Evolutionary conservation across 2,329 filamentous ascomycete genomes (phyloP).

Genomic region (Aspergillus luchuensis): DNA sequence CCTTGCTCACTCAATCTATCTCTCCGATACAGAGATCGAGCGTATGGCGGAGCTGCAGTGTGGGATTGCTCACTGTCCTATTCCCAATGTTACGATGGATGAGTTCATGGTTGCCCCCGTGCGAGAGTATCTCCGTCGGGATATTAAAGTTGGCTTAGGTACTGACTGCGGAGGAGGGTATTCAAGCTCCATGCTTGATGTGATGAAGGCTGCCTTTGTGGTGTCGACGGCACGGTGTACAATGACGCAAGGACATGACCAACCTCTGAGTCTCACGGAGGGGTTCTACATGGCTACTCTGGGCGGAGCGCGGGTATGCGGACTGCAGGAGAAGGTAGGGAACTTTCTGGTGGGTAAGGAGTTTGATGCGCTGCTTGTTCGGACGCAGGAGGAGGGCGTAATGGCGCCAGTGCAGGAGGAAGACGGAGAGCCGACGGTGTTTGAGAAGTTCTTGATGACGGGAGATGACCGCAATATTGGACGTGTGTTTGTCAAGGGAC

Average conservation of each 20-base stretch:
- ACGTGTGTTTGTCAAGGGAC: conserved; percentile 57
- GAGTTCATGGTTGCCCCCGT: conserved; percentile 63
- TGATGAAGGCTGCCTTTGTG: conserved; percentile 56
- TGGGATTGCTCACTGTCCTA: conserved; percentile 66
- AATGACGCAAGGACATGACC: conserved; percentile 42
- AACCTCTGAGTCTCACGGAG: conserved; percentile 54
- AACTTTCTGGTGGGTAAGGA: conserved; percentile 62
- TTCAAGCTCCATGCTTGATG: conserved; percentile 56
- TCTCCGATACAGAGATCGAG: conserved; percentile 56
- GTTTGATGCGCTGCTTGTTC: conserved; percentile 61
- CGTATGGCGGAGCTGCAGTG: conserved; percentile 47
- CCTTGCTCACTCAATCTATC: conserved; percentile 67
- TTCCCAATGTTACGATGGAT: conserved; percentile 63
- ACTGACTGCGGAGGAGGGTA: conserved; percentile 67
- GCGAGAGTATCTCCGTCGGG: conserved; percentile 57
- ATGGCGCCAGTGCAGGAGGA: conserved; percentile 58
- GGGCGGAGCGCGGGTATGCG: conserved; percentile 62
- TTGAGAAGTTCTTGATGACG: conserved; percentile 68
- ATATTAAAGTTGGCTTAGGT: conserved; percentile 67
- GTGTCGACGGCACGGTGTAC: conserved; percentile 43
- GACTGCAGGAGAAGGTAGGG: conserved; percentile 57
- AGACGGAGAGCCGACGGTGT: conserved; percentile 51
- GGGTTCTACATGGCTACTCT: conserved; percentile 63
- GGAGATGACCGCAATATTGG: conserved; percentile 65
- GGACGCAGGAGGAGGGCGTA: conserved; percentile 45